Conservation (phyloP, 164 flowering plant genomes). For the Tetracentron sinense region DNA sequence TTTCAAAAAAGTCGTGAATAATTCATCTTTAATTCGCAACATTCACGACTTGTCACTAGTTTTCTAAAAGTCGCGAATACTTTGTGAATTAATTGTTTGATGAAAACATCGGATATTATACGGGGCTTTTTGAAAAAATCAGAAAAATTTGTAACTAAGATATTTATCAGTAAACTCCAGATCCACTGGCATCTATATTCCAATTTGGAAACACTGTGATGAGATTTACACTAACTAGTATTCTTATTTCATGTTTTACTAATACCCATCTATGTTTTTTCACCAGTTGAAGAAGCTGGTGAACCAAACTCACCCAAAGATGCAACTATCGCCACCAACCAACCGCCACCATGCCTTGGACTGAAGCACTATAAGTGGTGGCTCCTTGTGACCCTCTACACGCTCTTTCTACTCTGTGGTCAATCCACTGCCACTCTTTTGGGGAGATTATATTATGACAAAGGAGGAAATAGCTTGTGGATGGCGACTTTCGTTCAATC, state of each 20-base stretch:
- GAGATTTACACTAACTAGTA: too few relatives aligned
- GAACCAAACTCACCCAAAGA: not conserved
- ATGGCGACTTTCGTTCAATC: constrained; percentile 31
- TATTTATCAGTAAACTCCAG: too few relatives aligned
- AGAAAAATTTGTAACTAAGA: too few relatives aligned
- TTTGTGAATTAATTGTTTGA: too few relatives aligned
- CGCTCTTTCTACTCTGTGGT: not conserved
- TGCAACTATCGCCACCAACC: not conserved
- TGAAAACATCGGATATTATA: too few relatives aligned
- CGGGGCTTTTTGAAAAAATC: too few relatives aligned
- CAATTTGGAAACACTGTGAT: too few relatives aligned
- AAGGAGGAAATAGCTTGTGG: constrained; percentile 37
- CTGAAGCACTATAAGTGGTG: not conserved
- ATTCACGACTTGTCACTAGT: too few relatives aligned
- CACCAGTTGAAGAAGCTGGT: not conserved
- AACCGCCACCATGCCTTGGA: not conserved
- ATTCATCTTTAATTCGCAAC: too few relatives aligned
- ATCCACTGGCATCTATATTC: not conserved
- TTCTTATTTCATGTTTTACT: not conserved
- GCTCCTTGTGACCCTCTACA: not conserved
- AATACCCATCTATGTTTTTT: not conserved
- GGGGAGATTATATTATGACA: constrained; percentile 27
- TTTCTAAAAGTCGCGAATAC: too few relatives aligned
- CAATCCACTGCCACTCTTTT: constrained; percentile 20
- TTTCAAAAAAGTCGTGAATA: too few relatives aligned